Evolutionary conservation across 2,329 filamentous ascomycete genomes (phyloP), one percentile per base, ranked within the genome.

Genomic region (Paracorniculantispora psalliotae): DNA sequence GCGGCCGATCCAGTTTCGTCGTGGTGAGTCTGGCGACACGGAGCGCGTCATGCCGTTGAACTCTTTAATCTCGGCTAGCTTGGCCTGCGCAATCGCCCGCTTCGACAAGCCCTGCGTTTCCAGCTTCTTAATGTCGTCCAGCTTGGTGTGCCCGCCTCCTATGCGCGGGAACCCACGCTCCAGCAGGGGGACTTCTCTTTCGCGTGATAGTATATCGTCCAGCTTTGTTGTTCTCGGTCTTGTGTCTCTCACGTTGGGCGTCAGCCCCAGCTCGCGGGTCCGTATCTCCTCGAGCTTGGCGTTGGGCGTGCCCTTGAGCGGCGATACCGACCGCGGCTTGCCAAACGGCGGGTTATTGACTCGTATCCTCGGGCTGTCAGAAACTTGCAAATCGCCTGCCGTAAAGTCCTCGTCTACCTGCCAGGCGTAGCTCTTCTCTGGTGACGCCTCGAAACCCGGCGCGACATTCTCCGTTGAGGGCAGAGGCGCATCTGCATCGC

Each of bases 371-470:
- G 82, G 82, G 61, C 81, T 85, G 62, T 80, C 74, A 0, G 82
- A 85, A 35, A 81, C 66, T 59, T 84, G 81, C 41, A 84, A 61
- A 60, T 84, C 81, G 44, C 77, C 75, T 12, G 77, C 81, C 0
- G 82, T 84, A 63, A 85, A 84, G 57, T 85, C 82, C 5, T 78
- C 77, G 35, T 85, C 82, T 7, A 83, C 68, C 59, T 84, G 72
- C 82, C 81, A 85, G 8, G 76, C 78, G 59, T 78, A 81, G 63
- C 77, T 80, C 67, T 80, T 82, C 54, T 79, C 77, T 0, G 81
- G 81, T 0, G 79, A 80, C 6, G 63, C 35, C 57, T 25, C 51
- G 61, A 30, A 41, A 17, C 28, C 49, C 44, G 25, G 47, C 12
- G 28, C 23, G 2, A 19, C 19, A 21, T 30, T 50, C 46, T 76